Evolutionary conservation across 176 grass and related monocot species (phyloP).

Genomic region (Alloteropsis semialata): DNA sequence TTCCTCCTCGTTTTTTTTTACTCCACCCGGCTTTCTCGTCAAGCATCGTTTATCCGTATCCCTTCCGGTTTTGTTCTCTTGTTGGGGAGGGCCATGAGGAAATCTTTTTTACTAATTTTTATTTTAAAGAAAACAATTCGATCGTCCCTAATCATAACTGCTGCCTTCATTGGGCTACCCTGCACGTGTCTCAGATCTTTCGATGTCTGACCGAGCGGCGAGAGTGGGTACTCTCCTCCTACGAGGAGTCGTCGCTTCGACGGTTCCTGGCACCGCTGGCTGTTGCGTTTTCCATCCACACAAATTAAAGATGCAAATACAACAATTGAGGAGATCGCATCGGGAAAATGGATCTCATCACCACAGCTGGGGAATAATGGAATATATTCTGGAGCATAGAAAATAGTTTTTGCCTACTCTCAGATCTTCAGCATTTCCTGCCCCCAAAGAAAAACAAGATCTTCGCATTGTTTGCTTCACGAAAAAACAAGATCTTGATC

Average conservation of each 20-base stretch:
- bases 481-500: conserved; percentile 11
- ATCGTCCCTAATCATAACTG: conserved; percentile 2
- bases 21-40: background rate
- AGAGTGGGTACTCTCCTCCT: too few species aligned
- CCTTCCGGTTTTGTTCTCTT: background rate
- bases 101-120: background rate
- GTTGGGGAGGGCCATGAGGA: background rate
- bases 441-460: background rate
- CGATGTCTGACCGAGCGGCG: too few species aligned
- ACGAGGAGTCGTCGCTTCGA: background rate
- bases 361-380: background rate
- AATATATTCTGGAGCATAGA: background rate
- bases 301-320: background rate
- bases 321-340: background rate
- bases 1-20: background rate
- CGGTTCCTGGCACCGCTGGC: background rate
- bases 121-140: background rate
- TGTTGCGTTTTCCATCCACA: background rate
- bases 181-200: conserved; percentile 30
- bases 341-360: background rate
- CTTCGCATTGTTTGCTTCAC: too few species aligned
- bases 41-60: background rate
- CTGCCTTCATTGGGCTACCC: background rate
- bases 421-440: background rate
- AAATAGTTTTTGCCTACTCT: background rate